Percentiles rank a stretch among this genome's conserved stretches.
These are phyloP conservation scores for Hippophae rhamnoides DNA, from an alignment of 306 rosid species.

Conservation along the genomic window DNA sequence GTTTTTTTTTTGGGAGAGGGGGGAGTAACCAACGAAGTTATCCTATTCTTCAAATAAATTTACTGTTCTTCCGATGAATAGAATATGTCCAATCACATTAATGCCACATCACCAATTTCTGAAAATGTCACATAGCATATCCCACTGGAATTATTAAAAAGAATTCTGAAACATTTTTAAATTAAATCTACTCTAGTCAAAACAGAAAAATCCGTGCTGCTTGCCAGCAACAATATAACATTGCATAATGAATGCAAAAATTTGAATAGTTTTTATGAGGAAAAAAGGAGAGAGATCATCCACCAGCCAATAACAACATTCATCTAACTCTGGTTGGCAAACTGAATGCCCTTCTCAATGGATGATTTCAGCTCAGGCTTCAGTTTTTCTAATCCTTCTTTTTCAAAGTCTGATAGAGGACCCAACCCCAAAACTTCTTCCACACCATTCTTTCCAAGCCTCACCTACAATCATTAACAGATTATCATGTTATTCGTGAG, in stretches of 20 bases:
- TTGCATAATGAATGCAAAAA: constrained; percentile 28
- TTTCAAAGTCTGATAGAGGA: constrained; percentile 66
- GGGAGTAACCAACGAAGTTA: no score
- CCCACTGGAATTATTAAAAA: no score
- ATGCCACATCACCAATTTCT: no score
- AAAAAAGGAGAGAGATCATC: not conserved
- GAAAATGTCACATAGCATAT: no score
- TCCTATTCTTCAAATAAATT: no score
- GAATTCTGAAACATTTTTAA: no score
- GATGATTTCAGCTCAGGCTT: constrained; percentile 70
- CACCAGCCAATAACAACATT: not conserved
- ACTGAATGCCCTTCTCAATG: constrained; percentile 87
- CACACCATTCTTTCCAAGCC: constrained; percentile 85
- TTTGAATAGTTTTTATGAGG: constrained; percentile 7
- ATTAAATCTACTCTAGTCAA: no score
- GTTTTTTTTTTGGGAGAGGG: no score
- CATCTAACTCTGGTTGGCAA: constrained; percentile 49
- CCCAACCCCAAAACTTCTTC: constrained; percentile 76
- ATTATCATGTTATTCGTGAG: not conserved
- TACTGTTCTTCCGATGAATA: no score
- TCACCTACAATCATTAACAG: constrained; percentile 44
- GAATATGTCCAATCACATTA: no score
- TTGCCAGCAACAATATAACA: no score
- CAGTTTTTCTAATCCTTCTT: constrained; percentile 67
- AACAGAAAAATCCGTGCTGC: no score